phyloP scores from a whole-genome alignment of 2,329 filamentous ascomycete genomes.

The Colletotrichum lentis region DNA sequence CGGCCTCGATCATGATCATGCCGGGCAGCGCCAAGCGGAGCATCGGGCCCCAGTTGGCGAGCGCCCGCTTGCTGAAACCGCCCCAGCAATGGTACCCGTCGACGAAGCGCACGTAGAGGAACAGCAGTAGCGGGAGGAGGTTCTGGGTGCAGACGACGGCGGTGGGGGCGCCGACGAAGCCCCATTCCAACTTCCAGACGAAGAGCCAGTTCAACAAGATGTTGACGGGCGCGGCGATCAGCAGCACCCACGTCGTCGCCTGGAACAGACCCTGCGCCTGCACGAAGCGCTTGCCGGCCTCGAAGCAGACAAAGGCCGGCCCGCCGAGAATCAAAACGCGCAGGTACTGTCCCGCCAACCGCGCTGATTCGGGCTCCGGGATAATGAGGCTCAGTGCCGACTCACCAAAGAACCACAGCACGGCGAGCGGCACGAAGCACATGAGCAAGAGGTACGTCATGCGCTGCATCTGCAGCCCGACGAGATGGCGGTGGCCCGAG shows the following conservation, averaged over 20 bases:
- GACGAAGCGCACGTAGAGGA: constrained; percentile 79
- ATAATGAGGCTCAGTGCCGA: constrained; percentile 63
- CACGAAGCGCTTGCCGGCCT: constrained; percentile 80
- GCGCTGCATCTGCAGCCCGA: constrained; percentile 79
- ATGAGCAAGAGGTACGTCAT: constrained; percentile 81
- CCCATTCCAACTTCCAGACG: constrained; percentile 74
- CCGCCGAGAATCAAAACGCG: constrained; percentile 76
- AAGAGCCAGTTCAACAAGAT: constrained; percentile 80
- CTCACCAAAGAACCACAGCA: constrained; percentile 76
- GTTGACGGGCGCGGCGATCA: constrained; percentile 80
- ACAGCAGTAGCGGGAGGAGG: constrained; percentile 77
- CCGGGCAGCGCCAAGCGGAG: constrained; percentile 86
- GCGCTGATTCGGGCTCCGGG: constrained; percentile 66
- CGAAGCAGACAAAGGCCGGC: constrained; percentile 79
- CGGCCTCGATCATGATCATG: constrained; percentile 92
- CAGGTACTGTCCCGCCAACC: constrained; percentile 76
- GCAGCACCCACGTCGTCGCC: constrained; percentile 78
- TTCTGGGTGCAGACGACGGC: constrained; percentile 82
- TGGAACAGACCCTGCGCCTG: constrained; percentile 85
- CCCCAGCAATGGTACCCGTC: constrained; percentile 84
- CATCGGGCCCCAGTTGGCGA: constrained; percentile 84
- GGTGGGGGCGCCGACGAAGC: constrained; percentile 82
- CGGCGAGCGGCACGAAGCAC: constrained; percentile 74
- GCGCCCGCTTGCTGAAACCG: constrained; percentile 74
- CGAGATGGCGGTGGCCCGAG: constrained; percentile 86